Evolutionary conservation across 2,329 filamentous ascomycete species (phyloP).

Genomic region (Aureobasidium mangrovei): DNA sequence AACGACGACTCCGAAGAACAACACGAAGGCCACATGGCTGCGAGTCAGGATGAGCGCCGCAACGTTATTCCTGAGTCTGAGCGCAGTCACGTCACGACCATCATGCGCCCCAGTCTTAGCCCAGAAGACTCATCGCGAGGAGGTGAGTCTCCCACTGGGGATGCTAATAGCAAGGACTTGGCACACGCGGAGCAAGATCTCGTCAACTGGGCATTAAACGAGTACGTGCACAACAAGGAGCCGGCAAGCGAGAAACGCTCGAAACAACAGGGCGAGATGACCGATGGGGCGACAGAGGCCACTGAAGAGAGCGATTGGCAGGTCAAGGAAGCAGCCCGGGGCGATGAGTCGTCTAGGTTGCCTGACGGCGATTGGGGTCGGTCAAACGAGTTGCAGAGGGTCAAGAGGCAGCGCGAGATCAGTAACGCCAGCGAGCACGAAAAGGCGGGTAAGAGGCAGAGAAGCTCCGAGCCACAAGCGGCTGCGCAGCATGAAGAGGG

Average conservation of each 20-base stretch:
- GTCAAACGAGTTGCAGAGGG: neutral
- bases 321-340: neutral
- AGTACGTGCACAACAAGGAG: neutral
- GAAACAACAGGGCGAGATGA: neutral
- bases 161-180: neutral
- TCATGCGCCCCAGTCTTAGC: too few relatives aligned
- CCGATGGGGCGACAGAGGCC: neutral
- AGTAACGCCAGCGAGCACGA: neutral
- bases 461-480: neutral
- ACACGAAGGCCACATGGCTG: neutral
- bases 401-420: neutral
- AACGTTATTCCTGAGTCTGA: too few relatives aligned
- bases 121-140: too few relatives aligned
- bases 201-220: conserved; percentile 6
- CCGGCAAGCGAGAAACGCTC: neutral
- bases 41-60: too few relatives aligned
- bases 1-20: neutral
- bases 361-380: neutral
- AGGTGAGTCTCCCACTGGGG: too few relatives aligned
- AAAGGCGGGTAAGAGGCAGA: conserved; percentile 8
- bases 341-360: too few relatives aligned
- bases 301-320: neutral
- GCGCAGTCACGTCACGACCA: too few relatives aligned
- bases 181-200: neutral
- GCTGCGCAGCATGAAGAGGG: conserved; percentile 12